Evolutionary conservation across 768 basidiomycete species (phyloP), one percentile per base, ranked within the genome.

Genomic region (Kwoniella sp.): DNA sequence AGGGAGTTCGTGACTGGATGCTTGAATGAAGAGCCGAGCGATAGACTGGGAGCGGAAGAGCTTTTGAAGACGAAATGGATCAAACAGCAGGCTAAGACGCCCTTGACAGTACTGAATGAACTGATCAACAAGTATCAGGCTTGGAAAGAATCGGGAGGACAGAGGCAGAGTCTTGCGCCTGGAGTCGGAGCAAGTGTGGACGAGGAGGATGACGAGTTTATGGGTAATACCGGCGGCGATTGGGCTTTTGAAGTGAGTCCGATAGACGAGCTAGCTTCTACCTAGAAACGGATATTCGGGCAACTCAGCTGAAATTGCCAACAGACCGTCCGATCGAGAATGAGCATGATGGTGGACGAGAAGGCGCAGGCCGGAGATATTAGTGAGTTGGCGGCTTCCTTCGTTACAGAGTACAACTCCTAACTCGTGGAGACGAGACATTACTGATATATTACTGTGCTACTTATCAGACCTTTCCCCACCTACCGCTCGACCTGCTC

Each of bases 31-130:
- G 85, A 85, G 29, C 90, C 96, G 3, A 33, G 68, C 4, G 71
- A 98, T 92, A 88, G 96, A 52, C 82, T 90, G 17, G 84, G 88
- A 1, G 92, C 96, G 13, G 96, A 98, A 61, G 94, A 97, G 68
- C 84, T 99, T 2, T 73, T 83, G 2, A 93, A 89, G 27, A 68
- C 74, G 22, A 94, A 89, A 76, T 98, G 95, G 92, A 92, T 98
- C 69, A 92, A 89, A 74, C 83, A 85, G 8, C 79, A 86, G 5
- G 81, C 86, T 8, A 94, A 89, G 83, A 81, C 85, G 1, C 84
- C 86, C 1, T 81, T 92, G 15, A 83, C 87, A 0, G 81, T 86
- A 19, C 82, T 98, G 19, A 88, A 88, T 68, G 96, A 98, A 59
- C 83, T 98, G 30, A 84, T 96, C 51, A 80, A 86, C 25, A 88